These are phyloP conservation scores for Colletotrichum lentis DNA, from an alignment of 2,329 filamentous ascomycete species.

Conservation along the genomic window DNA sequence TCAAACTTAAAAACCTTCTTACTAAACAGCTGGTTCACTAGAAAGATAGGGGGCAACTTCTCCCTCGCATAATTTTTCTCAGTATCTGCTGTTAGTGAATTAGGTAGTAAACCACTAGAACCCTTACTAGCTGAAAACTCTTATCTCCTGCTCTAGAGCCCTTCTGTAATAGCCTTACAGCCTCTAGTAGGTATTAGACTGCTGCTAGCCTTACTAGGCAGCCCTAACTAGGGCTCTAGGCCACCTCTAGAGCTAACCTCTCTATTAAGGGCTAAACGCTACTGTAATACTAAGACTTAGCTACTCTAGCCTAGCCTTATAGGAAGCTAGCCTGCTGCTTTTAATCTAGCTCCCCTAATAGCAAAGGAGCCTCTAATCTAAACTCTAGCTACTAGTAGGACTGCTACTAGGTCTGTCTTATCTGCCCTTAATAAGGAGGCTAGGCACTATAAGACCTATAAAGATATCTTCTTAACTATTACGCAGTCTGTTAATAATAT, in stretches of 20 bases:
- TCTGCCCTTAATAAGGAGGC: background rate
- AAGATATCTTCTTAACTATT: conserved; percentile 6
- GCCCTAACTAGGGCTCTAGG: background rate
- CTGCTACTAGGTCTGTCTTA: background rate
- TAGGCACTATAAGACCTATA: background rate
- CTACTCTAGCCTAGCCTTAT: background rate
- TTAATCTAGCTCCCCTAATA: background rate
- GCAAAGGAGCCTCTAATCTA: background rate
- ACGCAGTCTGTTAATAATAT: background rate
- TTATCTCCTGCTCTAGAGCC: background rate
- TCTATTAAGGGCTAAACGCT: background rate
- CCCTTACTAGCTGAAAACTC: conserved; percentile 2
- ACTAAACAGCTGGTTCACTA: too few species aligned
- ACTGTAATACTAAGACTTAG: background rate
- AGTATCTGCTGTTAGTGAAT: background rate
- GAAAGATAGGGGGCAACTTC: too few species aligned
- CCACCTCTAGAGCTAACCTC: background rate
- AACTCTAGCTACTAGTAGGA: background rate
- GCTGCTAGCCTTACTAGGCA: background rate
- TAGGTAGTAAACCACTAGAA: background rate
- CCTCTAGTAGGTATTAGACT: background rate
- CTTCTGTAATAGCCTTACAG: background rate
- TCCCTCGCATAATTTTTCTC: conserved; percentile 9
- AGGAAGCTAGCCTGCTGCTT: conserved; percentile 6
- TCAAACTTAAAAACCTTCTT: too few species aligned